These are phyloP conservation scores for Podaxis sp. DNA, from an alignment of 768 basidiomycete genomes.

Conservation along the genomic window DNA sequence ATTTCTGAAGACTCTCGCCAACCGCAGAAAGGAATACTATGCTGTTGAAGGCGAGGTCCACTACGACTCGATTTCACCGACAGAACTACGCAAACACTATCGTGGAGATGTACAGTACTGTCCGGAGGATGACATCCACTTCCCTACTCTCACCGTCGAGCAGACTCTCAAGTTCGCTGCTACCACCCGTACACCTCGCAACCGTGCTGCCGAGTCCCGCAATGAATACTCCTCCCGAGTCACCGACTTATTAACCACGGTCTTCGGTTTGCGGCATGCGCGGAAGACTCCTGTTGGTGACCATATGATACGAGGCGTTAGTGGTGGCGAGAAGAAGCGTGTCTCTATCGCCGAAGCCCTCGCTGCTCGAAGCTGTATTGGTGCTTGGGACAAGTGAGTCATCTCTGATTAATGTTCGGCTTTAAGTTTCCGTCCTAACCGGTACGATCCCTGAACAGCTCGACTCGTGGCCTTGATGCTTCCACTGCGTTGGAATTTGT, in stretches of 20 bases:
- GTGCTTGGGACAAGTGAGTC: constrained; percentile 66
- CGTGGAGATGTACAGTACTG: constrained; percentile 82
- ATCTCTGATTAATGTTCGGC: neutral
- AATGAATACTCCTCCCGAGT: constrained; percentile 40
- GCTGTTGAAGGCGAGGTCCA: constrained; percentile 66
- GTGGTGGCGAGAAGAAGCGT: constrained; percentile 79
- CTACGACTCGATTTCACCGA: constrained; percentile 75
- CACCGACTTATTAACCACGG: constrained; percentile 56
- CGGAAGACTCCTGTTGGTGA: constrained; percentile 77
- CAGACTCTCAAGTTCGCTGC: constrained; percentile 75
- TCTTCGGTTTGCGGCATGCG: constrained; percentile 77
- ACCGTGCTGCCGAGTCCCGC: constrained; percentile 44
- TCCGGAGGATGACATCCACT: constrained; percentile 86
- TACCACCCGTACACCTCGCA: constrained; percentile 63
- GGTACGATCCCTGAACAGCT: constrained; percentile 35
- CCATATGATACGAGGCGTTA: constrained; percentile 68
- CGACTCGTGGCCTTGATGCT: constrained; percentile 64
- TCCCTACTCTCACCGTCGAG: constrained; percentile 79
- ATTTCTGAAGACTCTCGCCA: constrained; percentile 78
- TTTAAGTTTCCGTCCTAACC: neutral
- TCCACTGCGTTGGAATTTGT: constrained; percentile 76
- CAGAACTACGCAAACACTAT: constrained; percentile 61
- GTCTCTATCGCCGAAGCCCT: constrained; percentile 74
- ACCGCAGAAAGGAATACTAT: constrained; percentile 69
- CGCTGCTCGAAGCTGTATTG: constrained; percentile 54